phyloP scores from a whole-genome alignment of 495 filamentous ascomycete species.

The Peziza echinospora region DNA sequence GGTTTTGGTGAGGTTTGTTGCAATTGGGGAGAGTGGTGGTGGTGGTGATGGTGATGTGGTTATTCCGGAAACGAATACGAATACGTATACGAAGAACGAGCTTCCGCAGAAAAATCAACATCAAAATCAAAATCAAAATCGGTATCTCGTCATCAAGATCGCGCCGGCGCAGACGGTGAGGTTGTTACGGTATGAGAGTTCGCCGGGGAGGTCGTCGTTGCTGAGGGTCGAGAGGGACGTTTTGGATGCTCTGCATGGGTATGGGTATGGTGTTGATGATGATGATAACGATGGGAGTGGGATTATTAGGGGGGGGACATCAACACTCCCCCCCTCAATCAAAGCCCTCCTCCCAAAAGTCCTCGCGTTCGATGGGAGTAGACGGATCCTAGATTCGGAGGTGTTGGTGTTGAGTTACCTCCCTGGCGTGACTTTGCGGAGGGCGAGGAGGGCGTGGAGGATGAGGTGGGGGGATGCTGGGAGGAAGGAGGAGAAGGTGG shows the following conservation, averaged over 20 bases:
- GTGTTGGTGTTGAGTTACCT: constrained; percentile 15
- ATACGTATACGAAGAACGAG: too few relatives aligned
- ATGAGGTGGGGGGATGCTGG: background rate
- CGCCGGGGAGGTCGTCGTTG: background rate
- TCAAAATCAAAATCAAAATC: too few relatives aligned
- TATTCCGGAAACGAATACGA: too few relatives aligned
- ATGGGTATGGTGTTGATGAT: too few relatives aligned
- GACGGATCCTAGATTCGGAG: constrained; percentile 9
- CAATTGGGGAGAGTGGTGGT: too few relatives aligned
- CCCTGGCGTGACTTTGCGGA: constrained; percentile 7
- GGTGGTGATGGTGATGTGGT: too few relatives aligned
- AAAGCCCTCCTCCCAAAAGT: constrained; percentile 7
- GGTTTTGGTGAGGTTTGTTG: too few relatives aligned
- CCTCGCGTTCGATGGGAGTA: constrained; percentile 8
- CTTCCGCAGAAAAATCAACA: too few relatives aligned
- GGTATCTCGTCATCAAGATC: constrained; percentile 15
- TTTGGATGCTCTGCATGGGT: background rate
- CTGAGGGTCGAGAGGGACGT: background rate
- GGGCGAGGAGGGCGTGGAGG: background rate
- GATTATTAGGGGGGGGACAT: too few relatives aligned
- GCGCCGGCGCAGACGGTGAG: constrained; percentile 11
- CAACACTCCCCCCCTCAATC: constrained; percentile 3
- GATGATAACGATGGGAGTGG: too few relatives aligned
- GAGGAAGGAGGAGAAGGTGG: background rate
- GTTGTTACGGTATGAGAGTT: constrained; percentile 10